A percentile compares a stretch with the other conserved stretches of the same genome.
Conservation (phyloP, 2,329 filamentous ascomycete species). For the Fusarium pseudonygamai region DNA sequence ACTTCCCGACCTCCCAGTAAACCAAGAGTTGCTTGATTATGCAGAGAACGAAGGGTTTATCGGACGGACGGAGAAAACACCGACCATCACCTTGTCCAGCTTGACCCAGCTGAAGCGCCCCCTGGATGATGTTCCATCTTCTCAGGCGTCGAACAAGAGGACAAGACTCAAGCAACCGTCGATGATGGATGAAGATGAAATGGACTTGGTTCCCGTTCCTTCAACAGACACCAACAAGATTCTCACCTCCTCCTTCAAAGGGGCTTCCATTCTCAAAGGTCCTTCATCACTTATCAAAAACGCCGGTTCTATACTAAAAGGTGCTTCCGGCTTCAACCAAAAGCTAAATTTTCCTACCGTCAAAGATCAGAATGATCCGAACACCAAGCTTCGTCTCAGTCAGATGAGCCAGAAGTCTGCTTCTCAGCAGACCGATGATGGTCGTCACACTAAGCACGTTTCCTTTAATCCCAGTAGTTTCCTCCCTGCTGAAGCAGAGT, state of each 20-base stretch:
- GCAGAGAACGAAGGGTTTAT: slow-evolving; percentile 52
- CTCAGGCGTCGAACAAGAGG: slow-evolving; percentile 10
- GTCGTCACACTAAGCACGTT: slow-evolving; percentile 35
- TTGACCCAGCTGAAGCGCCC: slow-evolving; percentile 18
- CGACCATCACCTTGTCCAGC: background rate
- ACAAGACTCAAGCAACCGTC: background rate
- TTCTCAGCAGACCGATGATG: slow-evolving; percentile 60
- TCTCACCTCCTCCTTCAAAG: background rate
- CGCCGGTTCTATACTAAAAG: background rate
- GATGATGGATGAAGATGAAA: slow-evolving; percentile 3
- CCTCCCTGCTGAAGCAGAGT: background rate
- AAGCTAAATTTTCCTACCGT: slow-evolving; percentile 75
- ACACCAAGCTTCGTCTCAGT: slow-evolving; percentile 71
- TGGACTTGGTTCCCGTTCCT: slow-evolving; percentile 22
- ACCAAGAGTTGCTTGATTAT: slow-evolving; percentile 50
- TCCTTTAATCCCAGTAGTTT: slow-evolving; percentile 33
- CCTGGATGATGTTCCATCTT: background rate
- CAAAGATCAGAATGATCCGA: slow-evolving; percentile 76
- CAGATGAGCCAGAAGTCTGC: slow-evolving; percentile 62
- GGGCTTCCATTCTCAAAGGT: slow-evolving; percentile 4
- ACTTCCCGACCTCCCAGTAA: slow-evolving; percentile 51
- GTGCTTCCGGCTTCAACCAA: slow-evolving; percentile 47
- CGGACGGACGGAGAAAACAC: slow-evolving; percentile 29
- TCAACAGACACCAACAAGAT: background rate
- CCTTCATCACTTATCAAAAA: background rate